These are phyloP conservation scores for Isochrysis galbana DNA, from an alignment of 78 protist species.

Conservation along the genomic window DNA sequence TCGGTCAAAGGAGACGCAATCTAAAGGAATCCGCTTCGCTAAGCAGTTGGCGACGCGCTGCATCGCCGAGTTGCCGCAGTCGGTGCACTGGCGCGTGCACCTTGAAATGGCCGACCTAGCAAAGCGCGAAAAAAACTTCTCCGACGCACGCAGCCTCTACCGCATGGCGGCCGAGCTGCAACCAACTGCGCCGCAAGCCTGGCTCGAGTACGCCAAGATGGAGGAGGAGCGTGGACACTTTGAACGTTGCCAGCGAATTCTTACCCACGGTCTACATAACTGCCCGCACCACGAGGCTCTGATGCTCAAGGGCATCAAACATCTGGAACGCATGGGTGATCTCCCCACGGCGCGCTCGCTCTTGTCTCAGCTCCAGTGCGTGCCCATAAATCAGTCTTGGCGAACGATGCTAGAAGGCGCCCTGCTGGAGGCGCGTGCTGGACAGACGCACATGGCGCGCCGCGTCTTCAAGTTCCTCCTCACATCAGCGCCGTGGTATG, in stretches of 20 bases:
- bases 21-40: background rate
- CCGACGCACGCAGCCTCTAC: conserved; percentile 10
- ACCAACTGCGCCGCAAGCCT: conserved; percentile 52
- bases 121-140: background rate
- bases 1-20: background rate
- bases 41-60: background rate
- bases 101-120: conserved; percentile 32
- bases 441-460: conserved; percentile 70
- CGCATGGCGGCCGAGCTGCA: background rate
- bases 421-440: conserved; percentile 83
- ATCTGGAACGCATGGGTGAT: conserved; percentile 72
- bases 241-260: conserved; percentile 64
- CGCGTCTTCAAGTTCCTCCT: conserved; percentile 79
- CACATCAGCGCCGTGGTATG: conserved; percentile 81
- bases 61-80: background rate
- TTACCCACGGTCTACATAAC: conserved; percentile 65
- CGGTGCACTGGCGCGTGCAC: conserved; percentile 29
- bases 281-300: conserved; percentile 76
- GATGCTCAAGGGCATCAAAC: conserved; percentile 67
- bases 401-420: conserved; percentile 86
- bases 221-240: conserved; percentile 82
- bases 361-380: conserved; percentile 46
- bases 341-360: conserved; percentile 71
- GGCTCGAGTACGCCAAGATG: conserved; percentile 89
- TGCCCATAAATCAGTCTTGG: conserved; percentile 82